Evolutionary conservation across 192 early-diverging fungal genomes (phyloP).

Genomic region (Neocallimastix lanati): DNA sequence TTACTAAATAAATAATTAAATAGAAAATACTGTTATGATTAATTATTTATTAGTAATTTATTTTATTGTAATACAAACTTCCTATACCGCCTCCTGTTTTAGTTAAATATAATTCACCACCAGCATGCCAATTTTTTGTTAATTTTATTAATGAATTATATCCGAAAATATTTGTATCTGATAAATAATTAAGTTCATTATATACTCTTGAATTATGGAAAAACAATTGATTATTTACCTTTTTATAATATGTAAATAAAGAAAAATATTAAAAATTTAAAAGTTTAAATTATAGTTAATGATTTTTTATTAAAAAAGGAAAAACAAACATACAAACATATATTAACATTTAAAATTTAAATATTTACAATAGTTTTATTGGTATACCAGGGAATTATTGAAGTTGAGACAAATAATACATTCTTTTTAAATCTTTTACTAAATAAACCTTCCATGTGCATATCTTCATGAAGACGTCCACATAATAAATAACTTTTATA

Average conservation of each 20-base stretch:
- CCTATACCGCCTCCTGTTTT: background rate
- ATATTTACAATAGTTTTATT: background rate
- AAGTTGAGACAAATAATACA: background rate
- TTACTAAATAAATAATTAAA: no score
- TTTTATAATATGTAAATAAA: no score
- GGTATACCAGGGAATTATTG: background rate
- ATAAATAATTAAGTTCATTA: background rate
- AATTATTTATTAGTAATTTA: no score
- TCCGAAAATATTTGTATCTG: background rate
- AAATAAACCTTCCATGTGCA: background rate
- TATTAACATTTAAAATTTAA: no score
- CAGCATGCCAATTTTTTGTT: background rate
- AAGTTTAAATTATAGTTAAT: no score
- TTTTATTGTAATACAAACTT: no score
- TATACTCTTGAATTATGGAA: background rate
- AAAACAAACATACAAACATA: background rate
- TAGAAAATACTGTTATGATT: no score
- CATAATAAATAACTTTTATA: background rate
- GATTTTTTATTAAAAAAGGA: background rate
- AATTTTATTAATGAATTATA: background rate
- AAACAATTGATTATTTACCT: background rate
- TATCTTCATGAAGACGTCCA: background rate
- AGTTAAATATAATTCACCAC: background rate
- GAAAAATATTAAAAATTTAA: no score
- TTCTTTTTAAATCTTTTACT: background rate